Evolutionary conservation across 2,329 filamentous ascomycete species (phyloP), one percentile per base, ranked within the genome.

Genomic region (Botrytis squamosa): DNA sequence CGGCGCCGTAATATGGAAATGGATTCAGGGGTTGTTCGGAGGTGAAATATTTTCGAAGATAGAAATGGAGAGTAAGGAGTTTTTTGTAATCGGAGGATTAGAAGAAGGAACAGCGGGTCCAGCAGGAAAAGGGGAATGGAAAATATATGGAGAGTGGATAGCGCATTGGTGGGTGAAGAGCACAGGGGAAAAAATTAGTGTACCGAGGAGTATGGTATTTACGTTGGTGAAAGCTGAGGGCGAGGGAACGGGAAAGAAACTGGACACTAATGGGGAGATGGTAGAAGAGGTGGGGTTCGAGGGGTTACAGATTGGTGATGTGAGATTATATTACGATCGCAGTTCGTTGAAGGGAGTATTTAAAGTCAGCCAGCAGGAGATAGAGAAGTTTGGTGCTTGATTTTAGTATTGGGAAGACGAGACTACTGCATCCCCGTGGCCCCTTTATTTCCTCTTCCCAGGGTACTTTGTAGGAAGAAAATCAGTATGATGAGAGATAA

Each of bases 281-380:
- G 67, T 60, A 25, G 57, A 62, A 40, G 69, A 72, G n/a, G 36
- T 74, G 18, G 74, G 72, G 5, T 74, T 75, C 55, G 72, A 74
- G 42, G 74, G 74, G 16, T 67, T 75, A 67, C 68, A 75, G 46
- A 74, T 74, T 40, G n/a, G 18, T 33, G 72, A 75, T 66, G 69
- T 74, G 25, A 75, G 55, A 65, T 57, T 75, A 65, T 74, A 72
- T 66, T 75, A 75, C 66, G 74, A 75, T 72, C 29, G 72, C 33
- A 75, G 67, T 74, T 44, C 72, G 46, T 64, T 75, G 57, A 22
- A 38, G 63, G 62, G 40, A 12, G 25, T 72, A 6, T 72, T 74
- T 16, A 70, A 25, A 25, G 66, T 42, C 16, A 73, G 72, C 63
- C 42, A 75, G 22, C 64, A 73, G 72, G 74, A 73, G 63, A 65